Base-by-base conservation (phyloP, 768 basidiomycete species). In the Suillus ampliporus region DNA sequence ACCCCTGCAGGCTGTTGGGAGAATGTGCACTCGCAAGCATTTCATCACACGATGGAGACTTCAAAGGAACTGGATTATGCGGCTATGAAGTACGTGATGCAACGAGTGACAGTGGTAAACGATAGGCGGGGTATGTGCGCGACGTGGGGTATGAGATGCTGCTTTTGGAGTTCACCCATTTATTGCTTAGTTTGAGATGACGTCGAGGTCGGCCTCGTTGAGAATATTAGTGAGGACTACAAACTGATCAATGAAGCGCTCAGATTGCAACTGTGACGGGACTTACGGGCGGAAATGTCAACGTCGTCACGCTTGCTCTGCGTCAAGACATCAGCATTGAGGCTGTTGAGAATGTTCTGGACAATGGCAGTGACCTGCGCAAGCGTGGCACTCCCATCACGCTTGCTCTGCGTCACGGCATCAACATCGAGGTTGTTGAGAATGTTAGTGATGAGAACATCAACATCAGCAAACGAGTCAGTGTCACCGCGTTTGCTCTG, bases 301-400 rank as follows among this genome's bases (percentile, higher is more conserved):
- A 7, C 23, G 1, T 15, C 7, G 8, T 15, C 13, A 4, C 47
- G 47, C 26, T 48, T 44, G 31, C 6, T 3, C 6, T 31, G 31
- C 31, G 31, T 31, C 31, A n/a, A n/a, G n/a, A 0, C n/a, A 11
- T 10, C 43, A n/a, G n/a, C 19, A 1, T n/a, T n/a, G 41, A 43
- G 7, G 0, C 10, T 0, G 43, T n/a, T n/a, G 4, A 44, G 9
- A 1, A n/a, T 4, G 1, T 44, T 4, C 4, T 21, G 9, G 4
- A 21, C n/a, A n/a, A 9, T 8, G 7, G 10, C 41, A 1, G 4
- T 4, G 7, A 43, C 44, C 1, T 6, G 2, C 13, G 44, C 11
- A 14, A 7, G 0, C 1, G 1, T 13, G 44, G 3, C 44, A 10
- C 4, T 35, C 34, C 1, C 1, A 35, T 19, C 10, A 21, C 44